phyloP scores from a whole-genome alignment of 2,329 filamentous ascomycete genomes.

The Exophiala oligosperma region DNA sequence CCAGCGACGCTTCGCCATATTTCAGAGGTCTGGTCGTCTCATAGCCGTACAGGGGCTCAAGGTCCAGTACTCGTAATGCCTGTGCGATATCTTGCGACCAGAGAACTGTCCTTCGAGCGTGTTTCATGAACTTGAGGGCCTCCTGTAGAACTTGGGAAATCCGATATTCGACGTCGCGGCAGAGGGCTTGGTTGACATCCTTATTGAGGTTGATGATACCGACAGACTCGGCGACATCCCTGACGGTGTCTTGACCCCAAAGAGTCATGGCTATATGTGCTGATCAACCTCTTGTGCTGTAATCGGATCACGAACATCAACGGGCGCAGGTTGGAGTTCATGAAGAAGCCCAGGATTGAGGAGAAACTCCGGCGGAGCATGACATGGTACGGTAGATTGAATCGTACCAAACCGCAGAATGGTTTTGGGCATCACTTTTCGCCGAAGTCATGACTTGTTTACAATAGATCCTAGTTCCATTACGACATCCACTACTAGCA shows the following conservation, averaged over 20 bases:
- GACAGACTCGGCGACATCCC: conserved; percentile 93
- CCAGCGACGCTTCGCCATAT: conserved; percentile 91
- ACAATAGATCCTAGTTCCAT: too few relatives aligned
- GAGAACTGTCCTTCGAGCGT: conserved; percentile 79
- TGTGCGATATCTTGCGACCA: conserved; percentile 87
- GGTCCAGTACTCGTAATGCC: conserved; percentile 81
- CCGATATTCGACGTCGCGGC: conserved; percentile 93
- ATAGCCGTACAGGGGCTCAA: conserved; percentile 80
- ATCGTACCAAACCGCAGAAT: too few relatives aligned
- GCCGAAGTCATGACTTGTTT: too few relatives aligned
- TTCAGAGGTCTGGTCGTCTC: conserved; percentile 85
- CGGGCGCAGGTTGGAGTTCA: not conserved
- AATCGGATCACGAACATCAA: not conserved
- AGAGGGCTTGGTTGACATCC: conserved; percentile 82
- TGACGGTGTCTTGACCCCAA: conserved; percentile 96
- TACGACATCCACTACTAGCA: too few relatives aligned
- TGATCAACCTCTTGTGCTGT: not conserved
- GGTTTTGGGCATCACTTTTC: too few relatives aligned
- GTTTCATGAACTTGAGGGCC: conserved; percentile 93
- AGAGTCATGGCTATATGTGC: conserved; percentile 48
- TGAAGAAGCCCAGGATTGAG: not conserved
- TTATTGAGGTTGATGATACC: conserved; percentile 80
- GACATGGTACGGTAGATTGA: too few relatives aligned
- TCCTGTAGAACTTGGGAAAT: conserved; percentile 92
- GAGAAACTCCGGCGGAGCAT: too few relatives aligned